Evolutionary conservation across 2,329 filamentous ascomycete genomes (phyloP).

Genomic region (Nannizziopsis barbatae): DNA sequence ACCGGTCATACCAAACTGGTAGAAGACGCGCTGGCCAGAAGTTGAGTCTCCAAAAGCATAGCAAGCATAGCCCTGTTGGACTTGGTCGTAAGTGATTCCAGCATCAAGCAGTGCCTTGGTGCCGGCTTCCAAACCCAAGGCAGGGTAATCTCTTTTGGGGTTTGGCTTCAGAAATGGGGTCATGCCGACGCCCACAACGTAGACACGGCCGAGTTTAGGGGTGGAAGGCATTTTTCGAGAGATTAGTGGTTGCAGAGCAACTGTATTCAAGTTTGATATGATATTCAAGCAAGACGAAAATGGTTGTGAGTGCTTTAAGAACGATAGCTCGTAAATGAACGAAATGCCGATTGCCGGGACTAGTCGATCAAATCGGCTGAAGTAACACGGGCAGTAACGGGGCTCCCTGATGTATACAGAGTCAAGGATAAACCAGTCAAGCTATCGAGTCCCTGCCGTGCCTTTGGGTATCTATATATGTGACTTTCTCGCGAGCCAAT

Average conservation of each 20-base stretch:
- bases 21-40: conserved; percentile 21
- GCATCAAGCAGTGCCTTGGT: conserved; percentile 22
- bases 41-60: conserved; percentile 20
- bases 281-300: not conserved
- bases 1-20: conserved; percentile 20
- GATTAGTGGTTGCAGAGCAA: not conserved
- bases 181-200: conserved; percentile 21
- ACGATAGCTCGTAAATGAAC: no score
- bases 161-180: conserved; percentile 24
- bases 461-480: no score
- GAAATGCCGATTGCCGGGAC: no score
- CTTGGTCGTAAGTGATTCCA: conserved; percentile 20
- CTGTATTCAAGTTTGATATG: not conserved
- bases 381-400: no score
- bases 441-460: no score
- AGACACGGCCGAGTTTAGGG: conserved; percentile 8
- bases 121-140: conserved; percentile 24
- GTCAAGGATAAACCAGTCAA: no score
- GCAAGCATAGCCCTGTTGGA: conserved; percentile 18
- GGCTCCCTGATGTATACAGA: no score
- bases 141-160: conserved; percentile 24
- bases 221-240: not conserved
- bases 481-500: no score
- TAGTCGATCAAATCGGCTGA: no score
- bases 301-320: no score